These are phyloP conservation scores for Cordyceps pruinosa DNA, from an alignment of 2,329 filamentous ascomycete genomes.

Conservation along the genomic window DNA sequence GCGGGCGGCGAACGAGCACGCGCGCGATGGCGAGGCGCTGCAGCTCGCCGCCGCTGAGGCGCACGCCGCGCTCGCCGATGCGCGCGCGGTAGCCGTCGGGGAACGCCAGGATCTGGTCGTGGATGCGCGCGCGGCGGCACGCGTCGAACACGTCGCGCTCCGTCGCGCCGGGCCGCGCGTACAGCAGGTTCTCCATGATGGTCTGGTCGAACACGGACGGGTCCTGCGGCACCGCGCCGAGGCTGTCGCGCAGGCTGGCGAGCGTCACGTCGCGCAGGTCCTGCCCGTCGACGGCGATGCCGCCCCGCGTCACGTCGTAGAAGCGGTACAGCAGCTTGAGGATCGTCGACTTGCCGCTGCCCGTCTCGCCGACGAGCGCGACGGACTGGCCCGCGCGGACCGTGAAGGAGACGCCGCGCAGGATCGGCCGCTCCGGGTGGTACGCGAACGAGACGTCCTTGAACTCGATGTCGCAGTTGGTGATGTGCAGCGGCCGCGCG, in stretches of 20 bases:
- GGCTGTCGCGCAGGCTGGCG: constrained; percentile 47
- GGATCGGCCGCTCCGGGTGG: constrained; percentile 42
- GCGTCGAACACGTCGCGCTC: constrained; percentile 54
- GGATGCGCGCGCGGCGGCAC: constrained; percentile 54
- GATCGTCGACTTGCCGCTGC: constrained; percentile 56
- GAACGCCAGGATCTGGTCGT: constrained; percentile 56
- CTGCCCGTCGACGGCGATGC: constrained; percentile 51
- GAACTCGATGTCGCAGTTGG: constrained; percentile 45
- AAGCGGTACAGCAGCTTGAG: constrained; percentile 54
- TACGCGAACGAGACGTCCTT: constrained; percentile 50
- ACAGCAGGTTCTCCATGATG: constrained; percentile 58
- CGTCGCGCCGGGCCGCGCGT: constrained; percentile 53
- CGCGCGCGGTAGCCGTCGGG: constrained; percentile 42
- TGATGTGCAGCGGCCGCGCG: constrained; percentile 38
- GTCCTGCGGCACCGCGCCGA: constrained; percentile 61
- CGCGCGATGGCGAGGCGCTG: constrained; percentile 43
- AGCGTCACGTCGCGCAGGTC: constrained; percentile 54
- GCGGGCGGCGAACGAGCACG: constrained; percentile 23
- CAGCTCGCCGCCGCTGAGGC: constrained; percentile 44
- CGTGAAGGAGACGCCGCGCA: constrained; percentile 42
- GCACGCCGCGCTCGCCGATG: constrained; percentile 42
- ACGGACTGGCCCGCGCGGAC: constrained; percentile 47
- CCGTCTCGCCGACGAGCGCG: constrained; percentile 56
- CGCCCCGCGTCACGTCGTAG: constrained; percentile 49
- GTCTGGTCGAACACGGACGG: constrained; percentile 57